Evolutionary conservation across 768 basidiomycete species (phyloP).

Genomic region (Strobilomyces dryophilus): DNA sequence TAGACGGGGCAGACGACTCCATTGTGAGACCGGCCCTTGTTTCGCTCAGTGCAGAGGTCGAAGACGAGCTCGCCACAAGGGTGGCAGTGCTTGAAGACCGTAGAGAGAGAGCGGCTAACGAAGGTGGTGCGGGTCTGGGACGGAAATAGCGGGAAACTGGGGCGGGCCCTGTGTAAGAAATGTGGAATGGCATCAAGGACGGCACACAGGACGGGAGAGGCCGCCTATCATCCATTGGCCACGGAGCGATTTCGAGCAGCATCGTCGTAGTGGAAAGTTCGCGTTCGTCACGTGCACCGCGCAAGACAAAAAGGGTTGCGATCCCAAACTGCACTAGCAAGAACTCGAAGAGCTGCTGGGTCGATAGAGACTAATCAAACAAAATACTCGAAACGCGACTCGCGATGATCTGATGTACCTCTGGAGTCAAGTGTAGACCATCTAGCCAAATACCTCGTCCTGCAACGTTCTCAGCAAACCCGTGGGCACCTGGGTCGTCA

Average conservation of each 20-base stretch:
- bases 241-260: slow-evolving; percentile 22
- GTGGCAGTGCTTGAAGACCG: slow-evolving; percentile 15
- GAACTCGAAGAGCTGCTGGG: no score
- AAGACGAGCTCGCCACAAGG: slow-evolving; percentile 8
- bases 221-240: not conserved
- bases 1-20: slow-evolving; percentile 5
- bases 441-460: slow-evolving; percentile 35
- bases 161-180: slow-evolving; percentile 65
- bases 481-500: slow-evolving; percentile 2
- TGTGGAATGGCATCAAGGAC: slow-evolving; percentile 81
- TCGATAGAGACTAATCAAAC: not conserved
- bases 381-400: slow-evolving; percentile 3
- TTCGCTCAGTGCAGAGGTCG: slow-evolving; percentile 4
- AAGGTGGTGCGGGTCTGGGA: slow-evolving; percentile 37
- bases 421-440: slow-evolving; percentile 33
- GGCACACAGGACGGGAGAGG: slow-evolving; percentile 45
- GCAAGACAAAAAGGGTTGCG: not conserved
- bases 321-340: no score
- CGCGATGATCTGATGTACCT: slow-evolving; percentile 33
- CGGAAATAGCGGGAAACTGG: slow-evolving; percentile 73
- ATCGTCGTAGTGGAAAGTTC: not conserved
- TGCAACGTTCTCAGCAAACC: slow-evolving; percentile 2
- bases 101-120: slow-evolving; percentile 5
- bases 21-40: slow-evolving; percentile 1
- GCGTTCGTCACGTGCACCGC: slow-evolving; percentile 6